Base-by-base conservation (phyloP, 78 protist genomes). In the Dictyostelium purpureum region DNA sequence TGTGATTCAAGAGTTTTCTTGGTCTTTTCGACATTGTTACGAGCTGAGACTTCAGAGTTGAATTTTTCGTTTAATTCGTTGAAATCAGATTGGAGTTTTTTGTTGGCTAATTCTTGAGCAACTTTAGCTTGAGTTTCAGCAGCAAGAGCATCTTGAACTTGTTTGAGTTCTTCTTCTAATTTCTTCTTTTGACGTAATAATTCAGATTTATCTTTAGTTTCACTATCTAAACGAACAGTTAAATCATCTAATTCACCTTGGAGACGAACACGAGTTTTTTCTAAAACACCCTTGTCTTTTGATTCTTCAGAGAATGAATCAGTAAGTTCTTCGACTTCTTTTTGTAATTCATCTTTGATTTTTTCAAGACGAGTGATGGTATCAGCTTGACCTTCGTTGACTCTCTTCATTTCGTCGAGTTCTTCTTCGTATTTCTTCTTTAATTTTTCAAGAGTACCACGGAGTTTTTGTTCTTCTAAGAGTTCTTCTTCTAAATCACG, bases 371-470 rank as follows among this genome's bases (percentile, higher is more conserved):
- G 77, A 28, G 31, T 18, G 88, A 87, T 79, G 59, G 71, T 85
- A 18, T 80, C 93, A 51, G 80, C 28, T 71, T 75, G 88, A 70
- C 74, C 66, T 45, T 76, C 96, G 40, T 87, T 74, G 57, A 87
- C 52, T 49, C 70, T 69, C 42, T 76, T 76, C 88, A 93, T 67
- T n/a, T 93, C 96, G 21, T 87, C 96, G 38, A 93, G 24, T 63
- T 93, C 96, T 24, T 80, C 96, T 74, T 93, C 96, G 78, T 82
- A 77, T 73, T 82, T 92, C 85, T 77, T 79, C 90, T 91, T 91
- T 67, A 81, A 59, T 76, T 93, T 87, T 49, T 93, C 90, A 43
- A 93, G 77, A 65, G 76, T 87, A 18, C 24, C 19, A 69, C 88
- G 87, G 14, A 79, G 65, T 77, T 93, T 80, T 65, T 85, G 90